Percentiles rank a stretch among this genome's conserved stretches.
Conservation (phyloP, 306 rosid genomes). For the Myrica gale region DNA sequence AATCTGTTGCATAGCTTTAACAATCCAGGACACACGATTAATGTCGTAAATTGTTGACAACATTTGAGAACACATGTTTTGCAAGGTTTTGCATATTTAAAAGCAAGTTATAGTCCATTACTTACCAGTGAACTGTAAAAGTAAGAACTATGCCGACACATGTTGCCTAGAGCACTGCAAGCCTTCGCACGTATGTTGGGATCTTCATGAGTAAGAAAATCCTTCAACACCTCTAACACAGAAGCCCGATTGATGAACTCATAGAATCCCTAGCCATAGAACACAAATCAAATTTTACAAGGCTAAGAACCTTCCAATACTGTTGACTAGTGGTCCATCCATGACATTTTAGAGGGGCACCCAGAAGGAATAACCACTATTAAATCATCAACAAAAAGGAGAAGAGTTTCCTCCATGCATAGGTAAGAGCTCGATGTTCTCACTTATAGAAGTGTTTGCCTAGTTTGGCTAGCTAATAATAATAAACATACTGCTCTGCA, state of each 20-base stretch:
- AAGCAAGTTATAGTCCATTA: constrained; percentile 12
- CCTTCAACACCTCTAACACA: constrained; percentile 75
- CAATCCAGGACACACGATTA: background rate
- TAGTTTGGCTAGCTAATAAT: no score
- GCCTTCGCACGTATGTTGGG: constrained; percentile 90
- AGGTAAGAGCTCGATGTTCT: no score
- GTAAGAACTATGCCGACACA: constrained; percentile 91
- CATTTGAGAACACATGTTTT: background rate
- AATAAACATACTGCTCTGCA: no score
- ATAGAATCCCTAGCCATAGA: constrained; percentile 66
- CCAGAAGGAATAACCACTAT: background rate
- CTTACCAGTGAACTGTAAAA: constrained; percentile 73
- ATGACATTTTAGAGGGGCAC: background rate
- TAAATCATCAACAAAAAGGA: no score
- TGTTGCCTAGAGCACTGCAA: constrained; percentile 96
- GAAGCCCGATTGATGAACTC: constrained; percentile 76
- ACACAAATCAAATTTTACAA: background rate
- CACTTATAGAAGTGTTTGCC: no score
- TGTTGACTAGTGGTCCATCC: background rate
- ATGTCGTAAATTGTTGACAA: background rate
- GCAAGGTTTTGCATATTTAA: constrained; percentile 10
- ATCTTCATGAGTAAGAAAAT: constrained; percentile 76
- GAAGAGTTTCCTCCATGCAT: no score
- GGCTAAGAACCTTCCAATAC: background rate
- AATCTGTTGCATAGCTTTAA: constrained; percentile 1